These are phyloP conservation scores for Syzygium grande DNA, from an alignment of 345 rosid species.

Conservation along the genomic window DNA sequence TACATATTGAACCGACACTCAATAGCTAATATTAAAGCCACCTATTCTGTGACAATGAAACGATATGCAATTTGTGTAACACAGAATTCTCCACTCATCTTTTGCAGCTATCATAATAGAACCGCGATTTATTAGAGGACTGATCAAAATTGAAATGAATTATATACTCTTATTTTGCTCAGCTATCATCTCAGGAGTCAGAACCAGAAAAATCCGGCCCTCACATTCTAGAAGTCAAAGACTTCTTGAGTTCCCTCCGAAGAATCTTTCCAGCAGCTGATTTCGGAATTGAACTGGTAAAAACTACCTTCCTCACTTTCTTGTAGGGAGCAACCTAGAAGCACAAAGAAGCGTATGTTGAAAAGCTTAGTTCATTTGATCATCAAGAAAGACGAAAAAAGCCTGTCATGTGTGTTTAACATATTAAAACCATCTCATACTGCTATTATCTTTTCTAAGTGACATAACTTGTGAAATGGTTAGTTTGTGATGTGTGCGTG, in stretches of 20 bases:
- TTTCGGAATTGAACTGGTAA: slow-evolving; percentile 52
- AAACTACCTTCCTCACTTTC: slow-evolving; percentile 73
- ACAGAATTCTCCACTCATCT: neutral
- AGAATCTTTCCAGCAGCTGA: slow-evolving; percentile 82
- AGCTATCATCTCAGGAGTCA: neutral
- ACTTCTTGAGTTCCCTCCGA: slow-evolving; percentile 49
- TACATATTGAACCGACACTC: neutral
- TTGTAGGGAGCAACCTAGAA: slow-evolving; percentile 77
- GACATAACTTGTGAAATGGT: neutral
- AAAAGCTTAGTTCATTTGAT: neutral
- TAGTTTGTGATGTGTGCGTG: neutral
- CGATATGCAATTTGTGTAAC: neutral
- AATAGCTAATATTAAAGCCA: neutral
- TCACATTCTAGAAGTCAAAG: slow-evolving; percentile 36
- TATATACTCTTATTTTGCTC: neutral
- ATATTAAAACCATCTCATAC: neutral
- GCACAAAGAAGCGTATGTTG: neutral
- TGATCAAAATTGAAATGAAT: neutral
- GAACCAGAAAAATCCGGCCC: neutral
- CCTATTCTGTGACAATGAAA: neutral
- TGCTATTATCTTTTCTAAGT: neutral
- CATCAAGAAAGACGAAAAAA: neutral
- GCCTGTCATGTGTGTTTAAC: neutral
- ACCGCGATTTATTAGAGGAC: neutral
- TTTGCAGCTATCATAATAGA: neutral